A percentile compares a stretch with the other conserved stretches of the same genome.
Evolutionary conservation across 768 basidiomycete genomes (phyloP).

Genomic region (Termitomyces titanicus): DNA sequence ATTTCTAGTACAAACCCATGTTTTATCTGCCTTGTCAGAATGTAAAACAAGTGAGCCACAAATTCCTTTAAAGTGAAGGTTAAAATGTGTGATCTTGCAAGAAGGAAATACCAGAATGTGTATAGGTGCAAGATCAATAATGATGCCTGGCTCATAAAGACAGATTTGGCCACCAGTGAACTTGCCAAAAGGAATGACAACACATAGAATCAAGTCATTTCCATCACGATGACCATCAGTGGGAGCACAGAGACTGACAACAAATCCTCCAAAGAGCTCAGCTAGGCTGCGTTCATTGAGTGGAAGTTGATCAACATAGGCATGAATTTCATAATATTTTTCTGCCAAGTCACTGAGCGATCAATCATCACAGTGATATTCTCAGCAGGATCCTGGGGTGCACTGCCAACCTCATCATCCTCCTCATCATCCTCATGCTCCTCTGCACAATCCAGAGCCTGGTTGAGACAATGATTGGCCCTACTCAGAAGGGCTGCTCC

Average conservation of each 20-base stretch:
- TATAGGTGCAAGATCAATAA: conserved; percentile 6
- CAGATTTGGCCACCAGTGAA: conserved; percentile 22
- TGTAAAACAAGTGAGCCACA: conserved; percentile 19
- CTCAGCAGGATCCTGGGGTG: too few relatives aligned
- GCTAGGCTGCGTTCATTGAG: not conserved
- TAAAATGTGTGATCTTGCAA: too few relatives aligned
- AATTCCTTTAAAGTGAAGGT: too few relatives aligned
- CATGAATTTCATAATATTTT: not conserved
- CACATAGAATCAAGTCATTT: conserved; percentile 19
- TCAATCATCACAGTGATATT: too few relatives aligned
- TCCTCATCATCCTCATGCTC: too few relatives aligned
- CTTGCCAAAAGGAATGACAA: conserved; percentile 18
- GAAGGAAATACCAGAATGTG: too few relatives aligned
- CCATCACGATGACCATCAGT: conserved; percentile 20
- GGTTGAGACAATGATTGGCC: too few relatives aligned
- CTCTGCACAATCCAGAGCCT: too few relatives aligned
- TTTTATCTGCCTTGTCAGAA: conserved; percentile 7
- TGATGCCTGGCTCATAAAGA: conserved; percentile 21
- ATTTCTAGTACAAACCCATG: not conserved
- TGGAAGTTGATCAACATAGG: not conserved
- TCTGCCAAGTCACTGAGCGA: too few relatives aligned
- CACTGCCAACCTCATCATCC: too few relatives aligned
- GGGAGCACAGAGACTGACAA: conserved; percentile 20
- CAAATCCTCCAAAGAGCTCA: conserved; percentile 20
- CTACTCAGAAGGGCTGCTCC: too few relatives aligned